Evolutionary conservation across 306 rosid species (phyloP).

Genomic region (Cucurbita argyrosperma): DNA sequence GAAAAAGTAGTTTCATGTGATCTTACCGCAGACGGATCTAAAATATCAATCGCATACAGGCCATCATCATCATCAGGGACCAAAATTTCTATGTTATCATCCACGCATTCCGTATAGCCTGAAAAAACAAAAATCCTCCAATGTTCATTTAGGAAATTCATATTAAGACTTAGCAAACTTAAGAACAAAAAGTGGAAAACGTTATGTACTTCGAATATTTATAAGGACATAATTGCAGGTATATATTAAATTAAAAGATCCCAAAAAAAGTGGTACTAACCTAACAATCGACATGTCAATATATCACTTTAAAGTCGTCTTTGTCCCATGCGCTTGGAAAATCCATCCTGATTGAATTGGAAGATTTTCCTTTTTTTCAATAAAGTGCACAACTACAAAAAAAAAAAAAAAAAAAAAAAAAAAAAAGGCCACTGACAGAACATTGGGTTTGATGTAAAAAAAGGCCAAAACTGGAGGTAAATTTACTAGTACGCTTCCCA

Average conservation of each 20-base stretch:
- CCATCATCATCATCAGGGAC: conserved; percentile 77
- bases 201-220: not conserved
- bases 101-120: conserved; percentile 69
- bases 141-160: not conserved
- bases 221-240: not conserved
- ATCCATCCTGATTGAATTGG: not conserved
- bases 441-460: not conserved
- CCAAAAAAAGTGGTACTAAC: not conserved
- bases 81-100: conserved; percentile 34
- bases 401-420: not conserved
- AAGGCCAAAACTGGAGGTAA: not conserved
- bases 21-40: conserved; percentile 69
- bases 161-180: not conserved
- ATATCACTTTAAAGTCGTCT: conserved; percentile 1
- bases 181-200: not conserved
- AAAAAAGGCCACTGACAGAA: too few species aligned
- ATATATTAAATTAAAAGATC: not conserved
- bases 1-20: not conserved
- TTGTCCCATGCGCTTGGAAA: not conserved
- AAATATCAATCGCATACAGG: conserved; percentile 79
- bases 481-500: not conserved
- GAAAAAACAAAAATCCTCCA: not conserved
- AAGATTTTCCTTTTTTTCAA: not conserved
- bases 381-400: not conserved
- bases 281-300: not conserved